phyloP scores from a whole-genome alignment of 1,139 yeast genomes.

The Wickerhamomyces sp. region DNA sequence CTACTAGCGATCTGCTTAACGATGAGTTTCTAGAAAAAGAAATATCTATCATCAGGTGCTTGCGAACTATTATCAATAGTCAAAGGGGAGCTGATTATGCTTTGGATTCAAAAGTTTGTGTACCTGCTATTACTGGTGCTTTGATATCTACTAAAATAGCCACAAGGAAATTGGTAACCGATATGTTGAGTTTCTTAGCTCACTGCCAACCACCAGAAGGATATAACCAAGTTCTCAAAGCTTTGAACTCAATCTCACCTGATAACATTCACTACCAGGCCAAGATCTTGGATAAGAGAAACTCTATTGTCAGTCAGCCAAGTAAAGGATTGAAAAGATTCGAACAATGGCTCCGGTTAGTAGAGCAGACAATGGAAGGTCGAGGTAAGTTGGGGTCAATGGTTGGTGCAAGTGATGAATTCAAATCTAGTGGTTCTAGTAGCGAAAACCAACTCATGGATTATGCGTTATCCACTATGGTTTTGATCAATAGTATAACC shows the following conservation, averaged over 20 bases:
- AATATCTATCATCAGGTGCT: constrained; percentile 54
- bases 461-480: constrained; percentile 74
- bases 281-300: constrained; percentile 32
- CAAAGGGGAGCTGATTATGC: constrained; percentile 55
- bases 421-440: constrained; percentile 43
- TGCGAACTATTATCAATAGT: constrained; percentile 55
- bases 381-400: constrained; percentile 85
- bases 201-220: constrained; percentile 50
- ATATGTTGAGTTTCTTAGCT: constrained; percentile 56
- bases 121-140: constrained; percentile 58
- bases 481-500: constrained; percentile 70
- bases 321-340: constrained; percentile 47
- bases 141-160: constrained; percentile 58
- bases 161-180: constrained; percentile 80
- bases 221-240: constrained; percentile 57
- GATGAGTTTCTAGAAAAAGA: constrained; percentile 49
- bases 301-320: constrained; percentile 27
- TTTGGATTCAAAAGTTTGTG: constrained; percentile 44
- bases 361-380: constrained; percentile 75
- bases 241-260: constrained; percentile 58
- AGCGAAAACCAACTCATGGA: constrained; percentile 75
- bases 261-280: constrained; percentile 55
- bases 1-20: constrained; percentile 25
- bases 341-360: constrained; percentile 80
- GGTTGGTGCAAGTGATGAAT: constrained; percentile 93